These are phyloP conservation scores for Pythium diclinum DNA, from an alignment of 352 stramenopile genomes.

Conservation along the genomic window DNA sequence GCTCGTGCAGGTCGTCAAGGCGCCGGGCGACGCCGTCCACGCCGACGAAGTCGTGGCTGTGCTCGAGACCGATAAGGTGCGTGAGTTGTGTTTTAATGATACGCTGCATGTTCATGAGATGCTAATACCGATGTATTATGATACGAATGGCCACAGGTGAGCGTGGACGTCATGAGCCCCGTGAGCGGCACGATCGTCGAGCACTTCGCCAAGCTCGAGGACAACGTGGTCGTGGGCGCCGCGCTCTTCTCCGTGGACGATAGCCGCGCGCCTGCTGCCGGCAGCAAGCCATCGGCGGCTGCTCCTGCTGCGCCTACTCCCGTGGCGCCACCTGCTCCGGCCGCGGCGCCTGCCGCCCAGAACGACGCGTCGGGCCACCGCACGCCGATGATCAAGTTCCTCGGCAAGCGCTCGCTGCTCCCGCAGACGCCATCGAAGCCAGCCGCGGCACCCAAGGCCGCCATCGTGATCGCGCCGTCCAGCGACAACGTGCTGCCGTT, in stretches of 20 bases:
- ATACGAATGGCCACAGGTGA: slow-evolving; percentile 44
- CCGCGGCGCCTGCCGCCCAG: slow-evolving; percentile 35
- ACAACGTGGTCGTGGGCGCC: slow-evolving; percentile 95
- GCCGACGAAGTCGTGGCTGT: slow-evolving; percentile 97
- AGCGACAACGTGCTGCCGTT: slow-evolving; percentile 66
- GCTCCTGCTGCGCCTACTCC: slow-evolving; percentile 10
- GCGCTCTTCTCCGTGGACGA: slow-evolving; percentile 94
- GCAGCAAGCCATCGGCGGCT: slow-evolving; percentile 21
- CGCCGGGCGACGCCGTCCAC: slow-evolving; percentile 89
- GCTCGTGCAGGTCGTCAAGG: slow-evolving; percentile 95
- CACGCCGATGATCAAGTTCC: slow-evolving; percentile 63
- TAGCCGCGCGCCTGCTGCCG: slow-evolving; percentile 36
- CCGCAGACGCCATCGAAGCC: slow-evolving; percentile 33
- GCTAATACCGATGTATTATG: neutral
- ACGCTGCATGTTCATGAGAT: neutral
- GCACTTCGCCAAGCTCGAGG: slow-evolving; percentile 92
- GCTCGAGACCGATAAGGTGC: slow-evolving; percentile 99
- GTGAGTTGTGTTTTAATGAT: neutral
- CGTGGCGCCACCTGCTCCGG: neutral
- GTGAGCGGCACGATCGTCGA: slow-evolving; percentile 91
- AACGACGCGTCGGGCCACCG: slow-evolving; percentile 31
- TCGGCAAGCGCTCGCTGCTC: slow-evolving; percentile 71
- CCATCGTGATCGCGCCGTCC: slow-evolving; percentile 34
- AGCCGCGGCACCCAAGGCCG: slow-evolving; percentile 22
- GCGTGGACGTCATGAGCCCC: slow-evolving; percentile 88